phyloP scores from a whole-genome alignment of 2,329 filamentous ascomycete genomes.

The Cryphonectria radicalis region DNA sequence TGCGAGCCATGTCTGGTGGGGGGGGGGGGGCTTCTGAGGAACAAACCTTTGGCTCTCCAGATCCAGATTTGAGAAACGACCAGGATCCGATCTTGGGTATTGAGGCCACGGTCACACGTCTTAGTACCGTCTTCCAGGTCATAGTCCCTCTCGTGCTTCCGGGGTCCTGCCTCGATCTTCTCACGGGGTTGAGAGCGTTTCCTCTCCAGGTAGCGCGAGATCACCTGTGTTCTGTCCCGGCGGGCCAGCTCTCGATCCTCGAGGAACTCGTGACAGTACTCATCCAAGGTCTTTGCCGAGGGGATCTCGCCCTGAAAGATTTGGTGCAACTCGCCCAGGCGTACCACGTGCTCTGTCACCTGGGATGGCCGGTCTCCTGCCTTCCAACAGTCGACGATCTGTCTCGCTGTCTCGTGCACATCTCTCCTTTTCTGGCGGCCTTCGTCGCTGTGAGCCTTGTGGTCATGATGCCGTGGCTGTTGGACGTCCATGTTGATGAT shows the following conservation, averaged over 20 bases:
- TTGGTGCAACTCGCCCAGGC: neutral
- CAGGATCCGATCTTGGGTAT: neutral
- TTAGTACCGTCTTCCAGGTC: neutral
- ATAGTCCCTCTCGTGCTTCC: neutral
- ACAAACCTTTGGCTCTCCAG: neutral
- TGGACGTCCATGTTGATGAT: neutral
- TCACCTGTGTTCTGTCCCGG: neutral
- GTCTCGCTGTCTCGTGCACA: neutral
- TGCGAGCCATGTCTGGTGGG: neutral
- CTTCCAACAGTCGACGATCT: neutral
- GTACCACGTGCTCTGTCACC: neutral
- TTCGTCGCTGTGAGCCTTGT: neutral
- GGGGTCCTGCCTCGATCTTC: neutral
- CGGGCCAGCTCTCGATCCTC: neutral
- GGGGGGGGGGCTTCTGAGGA: neutral
- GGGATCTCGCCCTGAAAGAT: neutral
- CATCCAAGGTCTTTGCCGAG: neutral
- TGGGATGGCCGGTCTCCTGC: neutral
- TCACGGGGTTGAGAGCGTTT: neutral
- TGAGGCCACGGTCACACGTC: neutral
- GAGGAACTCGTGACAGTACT: neutral
- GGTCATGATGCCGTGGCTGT: neutral
- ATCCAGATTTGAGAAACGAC: neutral
- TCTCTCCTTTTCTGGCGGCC: neutral
- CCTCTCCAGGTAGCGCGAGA: neutral